A percentile compares a stretch with the other conserved stretches of the same genome.
These are phyloP conservation scores for Zygoascus flipseniorum DNA, from an alignment of 805 yeast genomes.

Conservation along the genomic window DNA sequence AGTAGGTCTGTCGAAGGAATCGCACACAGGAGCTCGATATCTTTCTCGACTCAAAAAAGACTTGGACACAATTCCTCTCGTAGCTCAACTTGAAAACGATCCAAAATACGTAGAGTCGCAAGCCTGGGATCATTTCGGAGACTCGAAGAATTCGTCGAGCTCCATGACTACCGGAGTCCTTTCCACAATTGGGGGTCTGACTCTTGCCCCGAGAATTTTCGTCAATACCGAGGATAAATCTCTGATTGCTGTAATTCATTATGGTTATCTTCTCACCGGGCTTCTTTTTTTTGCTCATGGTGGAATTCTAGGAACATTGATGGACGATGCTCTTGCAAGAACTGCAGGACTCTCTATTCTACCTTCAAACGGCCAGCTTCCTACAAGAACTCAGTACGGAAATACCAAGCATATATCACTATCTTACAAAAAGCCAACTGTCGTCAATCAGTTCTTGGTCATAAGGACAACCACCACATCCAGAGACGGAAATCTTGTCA, in stretches of 20 bases:
- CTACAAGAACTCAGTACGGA: conserved; percentile 3
- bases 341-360: conserved; percentile 13
- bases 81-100: conserved; percentile 36
- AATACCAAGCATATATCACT: conserved; percentile 25
- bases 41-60: neutral
- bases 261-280: conserved; percentile 74
- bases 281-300: conserved; percentile 87
- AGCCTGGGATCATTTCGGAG: conserved; percentile 32
- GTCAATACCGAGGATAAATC: conserved; percentile 48
- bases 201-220: conserved; percentile 61
- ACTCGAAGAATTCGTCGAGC: conserved; percentile 20
- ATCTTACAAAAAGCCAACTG: conserved; percentile 60
- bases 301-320: conserved; percentile 71
- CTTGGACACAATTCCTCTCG: conserved; percentile 36
- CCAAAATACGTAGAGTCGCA: conserved; percentile 33
- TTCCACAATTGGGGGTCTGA: conserved; percentile 68
- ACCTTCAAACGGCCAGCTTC: neutral
- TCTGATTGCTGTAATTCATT: conserved; percentile 59
- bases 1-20: neutral
- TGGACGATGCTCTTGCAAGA: conserved; percentile 56
- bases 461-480: conserved; percentile 42
- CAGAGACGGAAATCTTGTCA: conserved; percentile 2
- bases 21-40: neutral
- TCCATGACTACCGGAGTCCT: conserved; percentile 44
- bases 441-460: conserved; percentile 69